Base-by-base conservation (phyloP, 441 rosid species). In the Euphorbia corollata region DNA sequence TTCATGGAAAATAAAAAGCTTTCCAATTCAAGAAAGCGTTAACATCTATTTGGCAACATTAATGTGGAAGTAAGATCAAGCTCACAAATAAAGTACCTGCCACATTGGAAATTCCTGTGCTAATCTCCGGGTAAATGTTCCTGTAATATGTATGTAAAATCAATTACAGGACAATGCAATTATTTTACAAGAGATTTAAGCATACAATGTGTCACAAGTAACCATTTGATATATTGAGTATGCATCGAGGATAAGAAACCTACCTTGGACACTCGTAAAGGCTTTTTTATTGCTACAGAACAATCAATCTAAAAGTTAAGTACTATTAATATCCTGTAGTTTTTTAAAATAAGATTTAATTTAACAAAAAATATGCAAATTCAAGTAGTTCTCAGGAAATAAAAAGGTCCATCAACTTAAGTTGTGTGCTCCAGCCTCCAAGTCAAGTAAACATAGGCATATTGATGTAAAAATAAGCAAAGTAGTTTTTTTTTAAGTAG, bases 21-120 rank as follows among this genome's bases (percentile, higher is more conserved):
- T 12, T 6, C 22, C 24, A 56, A 59, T 61, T 41, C 59, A 38
- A 59, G 47, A 8, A 65, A 53, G 61, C 61, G 12, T 13, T 0
- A 8, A 53, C 27, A 38, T 32, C 1, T 1, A n/a, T 22, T 16
- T 20, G 39, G 16, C 24, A 62, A 22, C 74, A 58, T 30, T 20
- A 7, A 54, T n/a, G 36, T 36, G 18, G 60, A 68, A 68, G 23
- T 2, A 22, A 65, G 15, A 10, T 61, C 30, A 67, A 70, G 47
- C 59, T 67, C 45, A 51, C 19, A 48, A 47, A 12, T 45, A 68
- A 8, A 19, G 51, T 61, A 87, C 99, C 99, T 93, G 99, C 99
- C 99, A 93, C 47, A 84, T 75, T 43, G 99, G 97, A 75, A 87
- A 93, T 75, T 85, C 97, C 69, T 81, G 82, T n/a, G 95, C 92